phyloP scores from a whole-genome alignment of 1,139 yeast species.

The Yamadazyma blattariae region DNA sequence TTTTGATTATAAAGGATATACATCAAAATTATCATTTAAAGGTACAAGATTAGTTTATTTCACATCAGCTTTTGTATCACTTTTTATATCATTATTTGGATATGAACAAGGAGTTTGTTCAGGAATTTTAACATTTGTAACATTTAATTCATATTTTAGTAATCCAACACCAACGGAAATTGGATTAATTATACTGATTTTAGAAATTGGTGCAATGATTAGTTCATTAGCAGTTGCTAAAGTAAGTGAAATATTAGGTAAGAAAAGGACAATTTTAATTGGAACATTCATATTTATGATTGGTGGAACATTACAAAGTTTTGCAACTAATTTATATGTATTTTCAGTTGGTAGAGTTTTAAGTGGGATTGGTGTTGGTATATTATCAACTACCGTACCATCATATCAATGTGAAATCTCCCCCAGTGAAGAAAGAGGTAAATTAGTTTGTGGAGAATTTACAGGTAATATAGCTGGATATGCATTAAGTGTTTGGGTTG shows the following conservation, averaged over 20 bases:
- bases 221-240: slow-evolving; percentile 47
- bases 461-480: slow-evolving; percentile 55
- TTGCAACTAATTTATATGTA: slow-evolving; percentile 39
- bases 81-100: slow-evolving; percentile 84
- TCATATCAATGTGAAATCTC: slow-evolving; percentile 56
- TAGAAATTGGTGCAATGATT: slow-evolving; percentile 53
- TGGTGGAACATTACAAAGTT: slow-evolving; percentile 50
- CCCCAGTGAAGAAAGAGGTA: slow-evolving; percentile 54
- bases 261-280: slow-evolving; percentile 45
- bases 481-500: slow-evolving; percentile 54
- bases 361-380: slow-evolving; percentile 53
- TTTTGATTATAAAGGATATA: slow-evolving; percentile 35
- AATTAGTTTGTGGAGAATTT: slow-evolving; percentile 53
- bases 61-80: slow-evolving; percentile 76
- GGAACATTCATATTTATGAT: slow-evolving; percentile 50
- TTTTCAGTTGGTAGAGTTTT: slow-evolving; percentile 50
- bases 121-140: slow-evolving; percentile 56
- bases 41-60: slow-evolving; percentile 57
- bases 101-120: slow-evolving; percentile 93
- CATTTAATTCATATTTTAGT: slow-evolving; percentile 42
- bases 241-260: slow-evolving; percentile 44
- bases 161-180: slow-evolving; percentile 45
- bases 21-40: slow-evolving; percentile 32
- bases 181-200: slow-evolving; percentile 49
- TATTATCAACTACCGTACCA: slow-evolving; percentile 52